Evolutionary conservation across 768 basidiomycete species (phyloP), one percentile per base, ranked within the genome.

Genomic region (Russula virescens): DNA sequence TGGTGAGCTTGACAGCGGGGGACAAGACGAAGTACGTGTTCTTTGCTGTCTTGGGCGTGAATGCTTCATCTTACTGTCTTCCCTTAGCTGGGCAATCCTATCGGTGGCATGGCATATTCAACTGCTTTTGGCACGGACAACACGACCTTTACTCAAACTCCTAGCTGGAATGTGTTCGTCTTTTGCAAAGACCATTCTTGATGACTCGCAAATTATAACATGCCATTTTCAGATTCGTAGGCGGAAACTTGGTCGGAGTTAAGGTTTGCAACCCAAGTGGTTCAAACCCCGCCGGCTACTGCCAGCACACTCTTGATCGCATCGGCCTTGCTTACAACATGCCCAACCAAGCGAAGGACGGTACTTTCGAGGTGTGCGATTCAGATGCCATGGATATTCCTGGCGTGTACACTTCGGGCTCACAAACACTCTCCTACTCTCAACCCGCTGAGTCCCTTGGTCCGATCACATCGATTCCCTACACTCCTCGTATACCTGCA

Each of bases 1-100:
- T 66, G 91, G 90, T 61, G 90, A 92, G 73, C 79, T 90, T 55
- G 87, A 91, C 72, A 83, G 87, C 18, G 85, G 87, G 65, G 88
- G 89, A 61, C 87, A 87, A 63, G 89, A 90, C 71, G 68, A 74
- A 58, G 81, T 81, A 55, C 16, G 77, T 73, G 43, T 1, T 23
- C 47, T 8, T 47, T 38, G 5, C 3, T 9, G 16, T 45, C 28
- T 2, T 10, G 34, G 6, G 14, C 13, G n/a, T 13, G n/a, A 31
- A 19, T 26, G 28, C 19, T 23, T 9, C 19, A 8, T 8, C 43
- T 59, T 5, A 43, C 4, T 5, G 13, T 38, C 11, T 18, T 9
- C 16, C 70, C 31, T 16, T 66, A 87, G 82, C 83, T 87, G 65
- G 91, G 91, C n/a, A 94, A 91, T 75, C 88, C 88, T 3, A 76